These are phyloP conservation scores for Fonsecaea pedrosoi DNA, from an alignment of 2,329 filamentous ascomycete species.

Conservation along the genomic window DNA sequence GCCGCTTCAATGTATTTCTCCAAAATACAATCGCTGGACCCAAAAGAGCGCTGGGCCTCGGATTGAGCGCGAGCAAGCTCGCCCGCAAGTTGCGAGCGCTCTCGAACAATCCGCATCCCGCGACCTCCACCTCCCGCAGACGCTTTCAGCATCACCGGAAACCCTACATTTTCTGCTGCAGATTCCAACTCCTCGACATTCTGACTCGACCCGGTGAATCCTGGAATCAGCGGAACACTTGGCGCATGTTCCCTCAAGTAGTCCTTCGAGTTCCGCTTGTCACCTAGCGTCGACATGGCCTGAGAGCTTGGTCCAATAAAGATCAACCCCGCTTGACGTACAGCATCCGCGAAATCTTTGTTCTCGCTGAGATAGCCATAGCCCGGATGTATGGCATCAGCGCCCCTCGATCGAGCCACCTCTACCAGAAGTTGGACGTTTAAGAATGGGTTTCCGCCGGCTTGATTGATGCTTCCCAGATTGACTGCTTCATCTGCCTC, in stretches of 20 bases:
- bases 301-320: slow-evolving; percentile 46
- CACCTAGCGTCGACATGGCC: slow-evolving; percentile 45
- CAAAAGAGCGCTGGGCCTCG: slow-evolving; percentile 53
- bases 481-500: slow-evolving; percentile 46
- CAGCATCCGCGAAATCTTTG: slow-evolving; percentile 42
- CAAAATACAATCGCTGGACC: slow-evolving; percentile 51
- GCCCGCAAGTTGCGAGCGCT: slow-evolving; percentile 42
- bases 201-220: slow-evolving; percentile 40
- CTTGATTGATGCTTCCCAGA: slow-evolving; percentile 39
- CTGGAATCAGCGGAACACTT: slow-evolving; percentile 43
- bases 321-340: slow-evolving; percentile 43
- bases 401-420: slow-evolving; percentile 38
- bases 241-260: slow-evolving; percentile 41
- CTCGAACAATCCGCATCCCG: slow-evolving; percentile 50
- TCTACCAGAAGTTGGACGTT: slow-evolving; percentile 43
- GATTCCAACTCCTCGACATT: slow-evolving; percentile 37
- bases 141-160: slow-evolving; percentile 58
- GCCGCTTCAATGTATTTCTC: slow-evolving; percentile 53
- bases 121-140: slow-evolving; percentile 58
- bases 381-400: slow-evolving; percentile 46
- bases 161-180: slow-evolving; percentile 41
- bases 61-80: slow-evolving; percentile 50
- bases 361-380: slow-evolving; percentile 49
- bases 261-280: slow-evolving; percentile 43
- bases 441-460: slow-evolving; percentile 42